phyloP scores from a whole-genome alignment of 495 filamentous ascomycete species.

The Annulohypoxylon maeteangense region DNA sequence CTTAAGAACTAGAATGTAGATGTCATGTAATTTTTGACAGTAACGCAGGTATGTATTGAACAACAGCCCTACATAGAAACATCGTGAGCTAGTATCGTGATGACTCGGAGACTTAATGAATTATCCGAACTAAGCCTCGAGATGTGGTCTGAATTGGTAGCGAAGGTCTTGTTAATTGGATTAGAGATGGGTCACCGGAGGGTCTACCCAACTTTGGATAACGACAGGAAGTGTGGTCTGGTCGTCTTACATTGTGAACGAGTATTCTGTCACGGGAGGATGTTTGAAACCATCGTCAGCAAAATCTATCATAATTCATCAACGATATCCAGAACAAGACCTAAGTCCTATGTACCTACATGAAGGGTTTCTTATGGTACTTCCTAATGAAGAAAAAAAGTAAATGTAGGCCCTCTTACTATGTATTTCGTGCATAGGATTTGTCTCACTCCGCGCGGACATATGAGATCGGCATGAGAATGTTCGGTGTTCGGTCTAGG shows the following conservation, averaged over 20 bases:
- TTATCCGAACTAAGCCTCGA: slow-evolving; percentile 12
- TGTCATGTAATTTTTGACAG: slow-evolving; percentile 9
- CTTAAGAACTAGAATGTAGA: background rate
- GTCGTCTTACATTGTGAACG: background rate
- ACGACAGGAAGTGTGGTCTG: background rate
- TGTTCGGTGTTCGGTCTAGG: slow-evolving; percentile 28
- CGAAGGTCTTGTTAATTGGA: slow-evolving; percentile 3
- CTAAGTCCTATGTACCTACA: background rate
- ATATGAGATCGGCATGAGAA: slow-evolving; percentile 24
- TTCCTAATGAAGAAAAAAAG: slow-evolving; percentile 10
- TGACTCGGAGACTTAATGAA: slow-evolving; percentile 37
- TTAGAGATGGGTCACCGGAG: slow-evolving; percentile 1
- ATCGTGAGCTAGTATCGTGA: slow-evolving; percentile 18
- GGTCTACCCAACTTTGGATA: background rate
- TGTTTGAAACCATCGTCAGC: slow-evolving; percentile 4
- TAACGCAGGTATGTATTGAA: background rate
- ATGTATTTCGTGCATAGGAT: background rate
- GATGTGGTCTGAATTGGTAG: slow-evolving; percentile 13
- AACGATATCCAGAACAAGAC: background rate
- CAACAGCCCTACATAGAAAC: slow-evolving; percentile 14
- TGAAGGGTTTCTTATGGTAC: background rate
- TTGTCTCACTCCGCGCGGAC: slow-evolving; percentile 21
- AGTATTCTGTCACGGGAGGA: background rate
- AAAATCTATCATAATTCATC: slow-evolving; percentile 14
- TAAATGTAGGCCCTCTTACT: background rate